Evolutionary conservation across 1,284 basidiomycete genomes (phyloP), one percentile per base, ranked within the genome.

Genomic region (Leccinum subspadiceum): DNA sequence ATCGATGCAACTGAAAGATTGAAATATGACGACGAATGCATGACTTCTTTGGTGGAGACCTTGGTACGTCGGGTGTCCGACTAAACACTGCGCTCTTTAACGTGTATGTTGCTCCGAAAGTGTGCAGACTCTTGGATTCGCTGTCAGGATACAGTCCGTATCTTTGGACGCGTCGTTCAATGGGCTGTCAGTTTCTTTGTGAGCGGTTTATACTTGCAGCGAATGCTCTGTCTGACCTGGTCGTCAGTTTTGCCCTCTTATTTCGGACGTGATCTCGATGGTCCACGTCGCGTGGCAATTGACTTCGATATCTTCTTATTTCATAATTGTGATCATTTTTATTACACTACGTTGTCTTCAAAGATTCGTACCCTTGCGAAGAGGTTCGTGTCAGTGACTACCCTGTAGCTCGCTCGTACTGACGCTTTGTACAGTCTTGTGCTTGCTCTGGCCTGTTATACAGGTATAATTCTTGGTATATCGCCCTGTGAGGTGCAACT

Each of bases 111-210:
- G 2, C 12, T 17, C 2, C 17, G 29, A 15, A 29, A 68, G 63
- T 52, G 12, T 4, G 24, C 53, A 0, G 58, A 66, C 41, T 22
- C 62, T 24, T 61, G 56, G 63, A 24, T 33, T 2, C n/a, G 53
- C 10, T 59, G 58, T 37, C 60, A 64, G 53, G 29, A 9, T 17
- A 52, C 35, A n/a, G 33, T 59, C 7, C 48, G 20, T 5, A 15
- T 59, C 6, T 56, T 56, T 41, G 52, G n/a, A 44, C 56, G 58
- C 0, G 59, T 61, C 24, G 1, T 72, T 4, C 10, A 54, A 39
- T 70, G 63, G 61, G 67, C 61, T 3, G 2, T 69, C 51, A 62
- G 48, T 48, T 69, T 69, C 54, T 69, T 69, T 46, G 68, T 69
- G 44, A 57, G 68, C 20, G 5, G 4, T 24, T 17, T 49, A 1